These are phyloP conservation scores for Kwoniella dendrophila DNA, from an alignment of 768 basidiomycete species.

Conservation along the genomic window DNA sequence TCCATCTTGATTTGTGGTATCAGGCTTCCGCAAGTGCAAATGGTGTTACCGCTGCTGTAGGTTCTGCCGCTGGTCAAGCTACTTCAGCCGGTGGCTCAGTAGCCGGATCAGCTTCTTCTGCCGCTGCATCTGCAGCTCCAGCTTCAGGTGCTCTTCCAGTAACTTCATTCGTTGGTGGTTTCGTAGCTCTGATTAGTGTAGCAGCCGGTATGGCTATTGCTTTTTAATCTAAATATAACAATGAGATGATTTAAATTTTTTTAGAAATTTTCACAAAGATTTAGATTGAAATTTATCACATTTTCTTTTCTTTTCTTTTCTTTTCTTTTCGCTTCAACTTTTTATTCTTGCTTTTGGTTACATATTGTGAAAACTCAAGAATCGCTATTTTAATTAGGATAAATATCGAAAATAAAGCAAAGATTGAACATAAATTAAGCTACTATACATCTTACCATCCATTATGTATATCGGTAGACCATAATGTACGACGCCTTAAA, in stretches of 20 bases:
- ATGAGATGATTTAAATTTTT: too few species aligned
- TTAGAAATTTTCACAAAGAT: not conserved
- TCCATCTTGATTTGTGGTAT: too few species aligned
- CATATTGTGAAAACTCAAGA: too few species aligned
- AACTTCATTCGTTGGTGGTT: slow-evolving; percentile 11
- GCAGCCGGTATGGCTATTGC: slow-evolving; percentile 18
- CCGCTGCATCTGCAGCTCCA: slow-evolving; percentile 7
- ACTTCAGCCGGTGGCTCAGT: slow-evolving; percentile 4
- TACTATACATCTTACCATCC: not conserved
- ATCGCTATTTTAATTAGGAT: too few species aligned
- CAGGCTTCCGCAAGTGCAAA: too few species aligned
- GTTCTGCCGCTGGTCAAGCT: slow-evolving; percentile 6
- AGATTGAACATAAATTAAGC: not conserved
- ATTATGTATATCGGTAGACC: not conserved
- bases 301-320: too few species aligned
- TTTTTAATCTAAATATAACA: slow-evolving; percentile 8
- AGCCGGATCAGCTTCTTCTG: not conserved
- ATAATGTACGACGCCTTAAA: not conserved
- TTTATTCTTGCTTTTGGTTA: too few species aligned
- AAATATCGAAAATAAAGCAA: too few species aligned
- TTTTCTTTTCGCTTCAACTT: too few species aligned
- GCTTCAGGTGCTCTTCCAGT: slow-evolving; percentile 6
- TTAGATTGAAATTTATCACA: not conserved
- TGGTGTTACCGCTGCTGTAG: slow-evolving; percentile 3
- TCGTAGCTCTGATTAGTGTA: slow-evolving; percentile 16